These are phyloP conservation scores for Salix koriyanagi DNA, from an alignment of 345 rosid species.

Conservation along the genomic window DNA sequence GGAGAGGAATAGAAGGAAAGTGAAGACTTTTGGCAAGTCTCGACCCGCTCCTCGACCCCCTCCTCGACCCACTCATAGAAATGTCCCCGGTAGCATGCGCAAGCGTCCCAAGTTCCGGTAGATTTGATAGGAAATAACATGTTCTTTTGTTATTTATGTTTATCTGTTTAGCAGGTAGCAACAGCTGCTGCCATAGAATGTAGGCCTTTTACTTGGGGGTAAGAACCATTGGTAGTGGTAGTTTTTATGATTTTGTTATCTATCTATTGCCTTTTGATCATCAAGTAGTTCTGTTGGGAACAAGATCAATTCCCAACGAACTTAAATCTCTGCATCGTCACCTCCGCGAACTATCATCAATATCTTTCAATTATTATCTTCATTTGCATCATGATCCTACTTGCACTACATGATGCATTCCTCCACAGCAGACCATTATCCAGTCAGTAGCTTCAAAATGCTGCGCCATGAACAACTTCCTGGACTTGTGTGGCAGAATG, in stretches of 20 bases:
- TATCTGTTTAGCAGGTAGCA: background rate
- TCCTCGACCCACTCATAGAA: background rate
- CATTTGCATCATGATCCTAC: background rate
- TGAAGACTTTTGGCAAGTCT: slow-evolving; percentile 66
- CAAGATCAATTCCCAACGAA: background rate
- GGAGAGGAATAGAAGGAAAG: slow-evolving; percentile 79
- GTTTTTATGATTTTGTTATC: background rate
- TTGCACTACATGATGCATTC: background rate
- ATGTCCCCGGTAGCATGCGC: slow-evolving; percentile 19
- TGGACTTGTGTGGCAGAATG: background rate
- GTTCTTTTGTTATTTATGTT: background rate
- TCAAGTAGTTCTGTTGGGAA: background rate
- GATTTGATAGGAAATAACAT: slow-evolving; percentile 4
- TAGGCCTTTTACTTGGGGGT: background rate
- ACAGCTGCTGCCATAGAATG: background rate
- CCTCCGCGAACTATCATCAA: background rate
- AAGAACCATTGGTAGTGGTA: background rate
- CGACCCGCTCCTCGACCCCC: slow-evolving; percentile 48
- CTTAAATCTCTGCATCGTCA: background rate
- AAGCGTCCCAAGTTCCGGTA: slow-evolving; percentile 31
- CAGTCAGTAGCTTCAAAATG: background rate
- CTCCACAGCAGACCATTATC: background rate
- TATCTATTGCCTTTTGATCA: background rate
- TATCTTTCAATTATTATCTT: background rate
- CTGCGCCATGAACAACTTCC: background rate